Base-by-base conservation (phyloP, 306 rosid species). In the Rosa persica region DNA sequence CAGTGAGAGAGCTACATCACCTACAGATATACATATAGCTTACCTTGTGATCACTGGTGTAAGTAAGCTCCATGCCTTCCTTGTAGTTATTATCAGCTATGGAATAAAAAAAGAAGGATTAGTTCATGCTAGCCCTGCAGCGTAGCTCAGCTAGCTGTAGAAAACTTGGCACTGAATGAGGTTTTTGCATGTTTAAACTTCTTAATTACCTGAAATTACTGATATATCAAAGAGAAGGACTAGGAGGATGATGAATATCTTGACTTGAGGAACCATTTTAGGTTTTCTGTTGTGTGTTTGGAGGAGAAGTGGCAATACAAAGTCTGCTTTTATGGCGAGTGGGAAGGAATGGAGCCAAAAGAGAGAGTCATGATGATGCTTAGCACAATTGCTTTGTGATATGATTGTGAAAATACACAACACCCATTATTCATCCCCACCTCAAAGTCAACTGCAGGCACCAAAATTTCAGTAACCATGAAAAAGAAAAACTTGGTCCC, bases 401-500 rank as follows among this genome's bases (percentile, higher is more conserved):
- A 72, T 78, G 73, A 42, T 58, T 78, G 57, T 55, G 54, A 27
- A 75, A 55, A 64, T 43, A 76, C 76, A 77, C 17, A 25, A 3
- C 52, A 57, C 62, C 73, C 76, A 75, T 75, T 55, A 68, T 64
- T 57, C 15, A 43, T 81, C 76, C 76, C 73, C 48, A 58, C 38
- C 81, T 51, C 55, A 46, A 70, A 78, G 88, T 85, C 85, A 85
- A 85, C 85, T 82, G 57, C 79, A 76, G 76, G 42, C 79, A 67
- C 79, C 65, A 44, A 69, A 76, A 74, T 39, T 65, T 48, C 47
- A 60, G 25, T 30, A 67, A 38, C 68, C 34, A 39, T 43, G 39
- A 5, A 64, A 64, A 49, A 8, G 20, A 55, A 42, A 42, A 16
- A 8, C 47, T 73, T 22, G 15, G 75, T 58, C 64, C 68, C 82